These are phyloP conservation scores for Colletotrichum sp. DNA, from an alignment of 2,329 filamentous ascomycete species.

Conservation along the genomic window DNA sequence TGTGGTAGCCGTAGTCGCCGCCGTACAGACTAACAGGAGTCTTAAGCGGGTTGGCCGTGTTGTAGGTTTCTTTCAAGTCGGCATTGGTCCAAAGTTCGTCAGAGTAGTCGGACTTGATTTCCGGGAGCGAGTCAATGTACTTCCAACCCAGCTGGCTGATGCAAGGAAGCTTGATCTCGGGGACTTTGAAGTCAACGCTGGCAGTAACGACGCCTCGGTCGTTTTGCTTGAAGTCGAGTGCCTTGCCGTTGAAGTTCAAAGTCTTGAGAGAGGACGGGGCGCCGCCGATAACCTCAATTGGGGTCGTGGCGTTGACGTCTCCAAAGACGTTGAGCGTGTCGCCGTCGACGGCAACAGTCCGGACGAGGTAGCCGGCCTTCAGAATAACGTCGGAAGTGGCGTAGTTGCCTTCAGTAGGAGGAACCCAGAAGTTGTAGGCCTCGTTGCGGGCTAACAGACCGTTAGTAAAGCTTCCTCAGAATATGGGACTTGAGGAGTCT, in stretches of 20 bases:
- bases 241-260: conserved; percentile 23
- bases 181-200: conserved; percentile 18
- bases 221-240: conserved; percentile 21
- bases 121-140: conserved; percentile 26
- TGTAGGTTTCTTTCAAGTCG: conserved; percentile 34
- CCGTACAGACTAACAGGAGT: conserved; percentile 70
- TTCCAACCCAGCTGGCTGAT: conserved; percentile 17
- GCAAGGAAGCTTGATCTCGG: conserved; percentile 18
- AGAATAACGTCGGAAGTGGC: conserved; percentile 25
- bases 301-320: conserved; percentile 26
- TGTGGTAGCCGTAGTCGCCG: conserved; percentile 74
- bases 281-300: conserved; percentile 27
- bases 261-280: conserved; percentile 18
- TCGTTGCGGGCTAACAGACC: conserved; percentile 23
- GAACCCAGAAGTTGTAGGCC: conserved; percentile 29
- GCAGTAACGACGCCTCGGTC: conserved; percentile 23
- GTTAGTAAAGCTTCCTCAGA: background rate
- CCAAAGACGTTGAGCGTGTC: conserved; percentile 26
- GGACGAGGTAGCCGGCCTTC: conserved; percentile 28
- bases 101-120: conserved; percentile 24
- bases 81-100: conserved; percentile 52
- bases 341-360: conserved; percentile 19
- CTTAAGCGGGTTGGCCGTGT: conserved; percentile 37
- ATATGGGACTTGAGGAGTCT: background rate
- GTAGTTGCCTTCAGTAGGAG: conserved; percentile 18